A percentile compares a stretch with the other conserved stretches of the same genome.
Conservation (phyloP, 2,329 filamentous ascomycete species). For the Chaetothyriales sp. region DNA sequence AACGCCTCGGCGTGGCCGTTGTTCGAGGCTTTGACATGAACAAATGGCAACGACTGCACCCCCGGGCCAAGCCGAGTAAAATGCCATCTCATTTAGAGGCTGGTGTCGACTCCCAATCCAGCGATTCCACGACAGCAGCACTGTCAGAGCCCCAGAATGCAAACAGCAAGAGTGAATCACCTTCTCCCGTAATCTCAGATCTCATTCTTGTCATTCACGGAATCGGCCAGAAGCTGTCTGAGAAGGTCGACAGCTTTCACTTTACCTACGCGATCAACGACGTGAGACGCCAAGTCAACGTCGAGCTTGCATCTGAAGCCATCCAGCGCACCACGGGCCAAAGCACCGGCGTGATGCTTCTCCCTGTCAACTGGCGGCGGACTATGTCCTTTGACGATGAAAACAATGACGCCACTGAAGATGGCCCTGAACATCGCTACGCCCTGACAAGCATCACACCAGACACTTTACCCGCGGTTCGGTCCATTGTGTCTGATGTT, state of each 20-base stretch:
- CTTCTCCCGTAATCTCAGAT: conserved; percentile 60
- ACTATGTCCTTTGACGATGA: conserved; percentile 75
- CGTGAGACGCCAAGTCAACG: conserved; percentile 72
- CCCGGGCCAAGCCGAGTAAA: conserved; percentile 30
- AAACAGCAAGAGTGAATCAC: conserved; percentile 11
- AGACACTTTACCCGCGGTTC: conserved; percentile 76
- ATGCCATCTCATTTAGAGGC: conserved; percentile 29
- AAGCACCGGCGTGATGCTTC: conserved; percentile 83
- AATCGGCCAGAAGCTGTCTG: conserved; percentile 90
- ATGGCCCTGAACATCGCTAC: conserved; percentile 48
- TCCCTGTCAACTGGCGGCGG: conserved; percentile 90
- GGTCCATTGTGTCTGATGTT: conserved; percentile 87
- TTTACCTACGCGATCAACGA: conserved; percentile 93
- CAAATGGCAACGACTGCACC: conserved; percentile 62
- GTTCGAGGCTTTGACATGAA: conserved; percentile 73
- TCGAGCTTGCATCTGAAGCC: conserved; percentile 60
- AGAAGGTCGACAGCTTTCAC: conserved; percentile 88
- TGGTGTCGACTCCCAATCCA: conserved; percentile 17
- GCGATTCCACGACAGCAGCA: conserved; percentile 10
- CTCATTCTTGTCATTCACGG: conserved; percentile 85
- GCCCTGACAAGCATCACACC: conserved; percentile 82
- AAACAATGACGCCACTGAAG: conserved; percentile 36
- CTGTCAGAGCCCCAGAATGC: not conserved
- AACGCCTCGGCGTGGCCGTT: conserved; percentile 73
- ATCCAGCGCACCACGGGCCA: conserved; percentile 63